Evolutionary conservation across 2,329 filamentous ascomycete genomes (phyloP), one percentile per base, ranked within the genome.

Genomic region (Verticillium nonalfalfae): DNA sequence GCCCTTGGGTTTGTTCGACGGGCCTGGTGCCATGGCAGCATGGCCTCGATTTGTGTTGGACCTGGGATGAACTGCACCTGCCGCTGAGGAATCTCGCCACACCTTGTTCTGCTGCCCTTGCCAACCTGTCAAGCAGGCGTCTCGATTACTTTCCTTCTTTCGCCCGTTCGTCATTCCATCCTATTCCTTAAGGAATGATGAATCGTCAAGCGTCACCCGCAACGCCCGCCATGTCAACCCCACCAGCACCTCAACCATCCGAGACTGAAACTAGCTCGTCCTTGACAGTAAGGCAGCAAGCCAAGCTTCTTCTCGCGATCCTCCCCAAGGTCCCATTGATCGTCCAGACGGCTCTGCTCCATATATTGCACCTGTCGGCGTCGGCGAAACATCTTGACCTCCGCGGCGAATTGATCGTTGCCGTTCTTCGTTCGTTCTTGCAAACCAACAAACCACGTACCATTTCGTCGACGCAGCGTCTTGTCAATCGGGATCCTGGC

Each of bases 361-460:
- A 93, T 68, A 70, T 87, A 2, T 78, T 97, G 7, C 83, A 82
- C 34, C 75, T 90, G 50, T 92, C 93, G 0, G 81, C 88, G 38
- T 87, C 86, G 7, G 85, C 89, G 4, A 84, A 86, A 56, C 91
- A 95, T 77, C 88, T 94, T 76, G 90, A 96, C 71, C 76, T 97
- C 4, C 83, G 83, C 59, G 94, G 89, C 14, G 89, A 90, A 61
- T 70, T 97, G 60, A 87, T 83, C 1, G 81, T 97, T 61, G 83
- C 85, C 33, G 76, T 95, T 15, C 73, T 97, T n/a, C 88, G 91
- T 21, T 84, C 84, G 0, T 78, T 92, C 60, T 72, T 91, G 59
- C 71, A 73, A 14, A 75, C 78, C 3, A 73, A 75, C 1, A 76
- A 74, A 15, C 78, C 80, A 0, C 71, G 68, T 11, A 79, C 85